Percentiles rank a stretch among this genome's conserved stretches.
These are phyloP conservation scores for Theobroma grandiflorum DNA, from an alignment of 441 rosid species.

Conservation along the genomic window DNA sequence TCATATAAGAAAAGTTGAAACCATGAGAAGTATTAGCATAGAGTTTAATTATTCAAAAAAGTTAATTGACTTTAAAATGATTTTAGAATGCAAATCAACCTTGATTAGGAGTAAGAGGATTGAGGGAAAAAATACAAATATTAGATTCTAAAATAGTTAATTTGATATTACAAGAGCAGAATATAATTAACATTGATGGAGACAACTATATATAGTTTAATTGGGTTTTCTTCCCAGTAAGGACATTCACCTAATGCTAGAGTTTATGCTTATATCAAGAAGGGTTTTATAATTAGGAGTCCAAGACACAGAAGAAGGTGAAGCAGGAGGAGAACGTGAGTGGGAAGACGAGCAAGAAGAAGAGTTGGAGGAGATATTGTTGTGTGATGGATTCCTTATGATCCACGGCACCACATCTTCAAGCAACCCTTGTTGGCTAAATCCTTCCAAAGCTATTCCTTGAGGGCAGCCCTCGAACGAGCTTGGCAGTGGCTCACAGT, in stretches of 20 bases:
- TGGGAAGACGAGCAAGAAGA: conserved; percentile 49
- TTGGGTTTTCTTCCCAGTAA: neutral
- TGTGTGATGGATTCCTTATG: conserved; percentile 49
- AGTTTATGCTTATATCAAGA: conserved; percentile 36
- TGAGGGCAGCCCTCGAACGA: conserved; percentile 15
- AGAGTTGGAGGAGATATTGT: conserved; percentile 40
- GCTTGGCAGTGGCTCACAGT: neutral
- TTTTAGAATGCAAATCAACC: neutral
- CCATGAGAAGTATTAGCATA: too few species aligned
- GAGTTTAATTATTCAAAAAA: too few species aligned
- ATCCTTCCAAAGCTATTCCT: conserved; percentile 11
- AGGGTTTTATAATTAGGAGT: conserved; percentile 46
- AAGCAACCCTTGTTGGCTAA: conserved; percentile 61
- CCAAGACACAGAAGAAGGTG: conserved; percentile 66
- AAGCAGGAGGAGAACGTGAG: conserved; percentile 56
- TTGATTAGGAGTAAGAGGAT: neutral
- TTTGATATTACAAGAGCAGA: neutral
- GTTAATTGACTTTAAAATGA: neutral
- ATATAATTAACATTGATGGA: neutral
- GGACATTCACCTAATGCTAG: conserved; percentile 22
- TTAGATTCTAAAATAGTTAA: neutral
- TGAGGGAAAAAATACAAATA: neutral
- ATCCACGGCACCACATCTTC: conserved; percentile 83
- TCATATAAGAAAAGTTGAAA: too few species aligned
- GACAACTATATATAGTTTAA: neutral